Evolutionary conservation across 495 filamentous ascomycete genomes (phyloP).

Genomic region (Geopyxis carbonaria): DNA sequence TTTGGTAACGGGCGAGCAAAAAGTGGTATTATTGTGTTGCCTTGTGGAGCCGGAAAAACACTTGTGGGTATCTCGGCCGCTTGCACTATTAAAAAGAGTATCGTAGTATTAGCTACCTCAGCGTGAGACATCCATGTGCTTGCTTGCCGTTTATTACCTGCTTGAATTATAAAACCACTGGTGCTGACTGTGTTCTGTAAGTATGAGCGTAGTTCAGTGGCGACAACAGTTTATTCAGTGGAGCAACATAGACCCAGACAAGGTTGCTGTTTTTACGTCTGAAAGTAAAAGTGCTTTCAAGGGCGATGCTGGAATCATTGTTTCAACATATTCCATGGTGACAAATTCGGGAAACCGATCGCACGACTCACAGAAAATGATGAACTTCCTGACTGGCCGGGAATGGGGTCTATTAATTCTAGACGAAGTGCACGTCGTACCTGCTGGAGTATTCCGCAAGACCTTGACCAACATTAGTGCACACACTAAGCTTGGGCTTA

Average conservation of each 20-base stretch:
- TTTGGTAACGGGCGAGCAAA: slow-evolving; percentile 95
- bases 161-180: no score
- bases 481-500: slow-evolving; percentile 92
- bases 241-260: slow-evolving; percentile 89
- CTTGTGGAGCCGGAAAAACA: slow-evolving; percentile 94
- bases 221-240: slow-evolving; percentile 88
- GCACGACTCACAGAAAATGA: slow-evolving; percentile 90
- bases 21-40: slow-evolving; percentile 92
- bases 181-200: slow-evolving; percentile 1
- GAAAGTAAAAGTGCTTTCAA: slow-evolving; percentile 84
- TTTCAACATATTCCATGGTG: slow-evolving; percentile 97
- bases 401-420: slow-evolving; percentile 98
- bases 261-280: slow-evolving; percentile 88
- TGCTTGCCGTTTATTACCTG: background rate
- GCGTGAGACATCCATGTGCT: slow-evolving; percentile 28
- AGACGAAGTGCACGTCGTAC: slow-evolving; percentile 97
- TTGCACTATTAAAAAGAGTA: slow-evolving; percentile 91
- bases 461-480: slow-evolving; percentile 82
- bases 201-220: slow-evolving; percentile 96
- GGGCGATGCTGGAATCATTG: slow-evolving; percentile 81
- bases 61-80: slow-evolving; percentile 92
- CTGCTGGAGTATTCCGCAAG: slow-evolving; percentile 84
- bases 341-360: slow-evolving; percentile 72
- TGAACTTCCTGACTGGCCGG: slow-evolving; percentile 78
- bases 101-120: slow-evolving; percentile 87